phyloP scores from a whole-genome alignment of 1,284 basidiomycete genomes.

The Apiotrichum domesticum region DNA sequence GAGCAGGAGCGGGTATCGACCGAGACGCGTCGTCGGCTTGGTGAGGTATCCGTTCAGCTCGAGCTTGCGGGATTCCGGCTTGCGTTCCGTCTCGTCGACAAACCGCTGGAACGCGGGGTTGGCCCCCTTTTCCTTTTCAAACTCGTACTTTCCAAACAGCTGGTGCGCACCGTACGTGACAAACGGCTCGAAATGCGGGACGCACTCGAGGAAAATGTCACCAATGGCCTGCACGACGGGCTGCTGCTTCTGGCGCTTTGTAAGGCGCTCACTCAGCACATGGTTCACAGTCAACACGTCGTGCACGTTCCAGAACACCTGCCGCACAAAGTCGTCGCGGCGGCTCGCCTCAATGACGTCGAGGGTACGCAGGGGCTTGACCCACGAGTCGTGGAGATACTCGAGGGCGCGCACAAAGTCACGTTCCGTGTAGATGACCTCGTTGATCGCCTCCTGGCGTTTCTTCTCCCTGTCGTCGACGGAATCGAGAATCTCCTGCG shows the following conservation, averaged over 20 bases:
- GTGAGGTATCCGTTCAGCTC: slow-evolving; percentile 98
- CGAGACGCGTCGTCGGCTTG: slow-evolving; percentile 94
- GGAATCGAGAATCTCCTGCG: slow-evolving; percentile 85
- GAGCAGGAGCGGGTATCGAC: slow-evolving; percentile 87
- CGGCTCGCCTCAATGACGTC: slow-evolving; percentile 65
- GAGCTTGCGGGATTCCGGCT: slow-evolving; percentile 90
- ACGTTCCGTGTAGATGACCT: slow-evolving; percentile 96
- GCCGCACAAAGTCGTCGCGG: slow-evolving; percentile 79
- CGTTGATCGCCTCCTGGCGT: slow-evolving; percentile 97
- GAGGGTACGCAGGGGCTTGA: slow-evolving; percentile 71
- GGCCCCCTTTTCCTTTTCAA: slow-evolving; percentile 93
- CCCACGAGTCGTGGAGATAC: slow-evolving; percentile 92
- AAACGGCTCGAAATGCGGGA: slow-evolving; percentile 85
- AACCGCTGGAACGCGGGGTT: slow-evolving; percentile 94
- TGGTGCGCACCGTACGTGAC: slow-evolving; percentile 96
- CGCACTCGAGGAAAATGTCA: slow-evolving; percentile 82
- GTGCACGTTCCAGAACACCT: slow-evolving; percentile 97
- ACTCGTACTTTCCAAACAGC: slow-evolving; percentile 96
- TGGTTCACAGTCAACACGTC: slow-evolving; percentile 91
- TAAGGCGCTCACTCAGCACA: slow-evolving; percentile 83
- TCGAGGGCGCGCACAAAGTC: slow-evolving; percentile 98
- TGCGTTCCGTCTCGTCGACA: slow-evolving; percentile 87
- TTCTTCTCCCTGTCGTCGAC: slow-evolving; percentile 91
- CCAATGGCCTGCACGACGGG: slow-evolving; percentile 88
- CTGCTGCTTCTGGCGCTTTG: slow-evolving; percentile 89